Evolutionary conservation across 192 early-diverging fungal species (phyloP).

Genomic region (Endogone sp.): DNA sequence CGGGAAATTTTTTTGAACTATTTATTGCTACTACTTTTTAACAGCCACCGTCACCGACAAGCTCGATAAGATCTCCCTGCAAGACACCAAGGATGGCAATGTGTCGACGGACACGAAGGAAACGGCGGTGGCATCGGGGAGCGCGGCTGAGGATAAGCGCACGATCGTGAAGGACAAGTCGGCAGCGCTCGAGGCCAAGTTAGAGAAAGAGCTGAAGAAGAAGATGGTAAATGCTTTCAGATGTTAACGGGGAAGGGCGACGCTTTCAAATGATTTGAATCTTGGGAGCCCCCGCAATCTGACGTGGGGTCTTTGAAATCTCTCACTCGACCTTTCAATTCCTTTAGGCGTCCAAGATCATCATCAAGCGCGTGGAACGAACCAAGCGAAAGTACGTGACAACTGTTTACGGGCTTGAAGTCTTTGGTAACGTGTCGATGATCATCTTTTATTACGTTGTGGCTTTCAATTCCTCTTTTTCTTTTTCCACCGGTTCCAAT

Average conservation of each 20-base stretch:
- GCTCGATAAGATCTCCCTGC: conserved; percentile 17
- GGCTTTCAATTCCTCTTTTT: conserved; percentile 11
- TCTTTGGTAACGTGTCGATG: conserved; percentile 64
- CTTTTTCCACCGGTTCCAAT: background rate
- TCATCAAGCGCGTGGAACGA: conserved; percentile 86
- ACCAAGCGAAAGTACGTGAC: conserved; percentile 94
- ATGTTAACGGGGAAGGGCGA: background rate
- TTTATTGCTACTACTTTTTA: background rate
- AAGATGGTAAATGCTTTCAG: conserved; percentile 52
- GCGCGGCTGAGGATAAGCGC: conserved; percentile 43
- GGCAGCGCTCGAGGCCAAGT: conserved; percentile 57
- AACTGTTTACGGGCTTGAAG: conserved; percentile 76
- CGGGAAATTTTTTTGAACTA: background rate
- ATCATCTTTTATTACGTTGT: background rate
- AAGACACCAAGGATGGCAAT: conserved; percentile 29
- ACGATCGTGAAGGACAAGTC: conserved; percentile 37
- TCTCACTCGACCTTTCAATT: conserved; percentile 6
- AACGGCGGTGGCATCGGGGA: conserved; percentile 1
- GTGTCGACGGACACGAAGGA: conserved; percentile 27
- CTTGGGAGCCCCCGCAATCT: too few species aligned
- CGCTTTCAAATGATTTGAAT: too few species aligned
- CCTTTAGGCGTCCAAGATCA: conserved; percentile 58
- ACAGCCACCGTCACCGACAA: conserved; percentile 1
- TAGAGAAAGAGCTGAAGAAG: conserved; percentile 72
- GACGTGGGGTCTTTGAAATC: background rate